Evolutionary conservation across 1,284 basidiomycete genomes (phyloP).

Genomic region (Trametes versicolor): DNA sequence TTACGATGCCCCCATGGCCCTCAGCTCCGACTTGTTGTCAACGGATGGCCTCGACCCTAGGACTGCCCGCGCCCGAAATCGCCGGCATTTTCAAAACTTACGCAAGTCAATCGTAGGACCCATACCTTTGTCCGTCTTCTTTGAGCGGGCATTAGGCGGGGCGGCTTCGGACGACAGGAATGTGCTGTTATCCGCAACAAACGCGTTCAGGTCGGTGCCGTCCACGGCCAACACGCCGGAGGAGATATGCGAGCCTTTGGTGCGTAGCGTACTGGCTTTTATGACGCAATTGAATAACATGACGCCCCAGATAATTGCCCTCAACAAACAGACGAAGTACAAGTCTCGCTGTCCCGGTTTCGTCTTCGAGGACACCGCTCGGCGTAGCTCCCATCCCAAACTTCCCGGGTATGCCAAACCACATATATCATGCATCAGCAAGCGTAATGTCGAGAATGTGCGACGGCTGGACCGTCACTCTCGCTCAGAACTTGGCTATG

Average conservation of each 20-base stretch:
- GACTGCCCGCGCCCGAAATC: not conserved
- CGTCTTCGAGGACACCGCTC: conserved; percentile 14
- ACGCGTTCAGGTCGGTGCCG: conserved; percentile 12
- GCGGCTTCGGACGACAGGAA: not conserved
- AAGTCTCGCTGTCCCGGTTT: conserved; percentile 24
- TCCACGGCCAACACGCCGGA: not conserved
- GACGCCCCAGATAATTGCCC: not conserved
- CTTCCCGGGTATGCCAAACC: conserved; percentile 15
- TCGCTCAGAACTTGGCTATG: conserved; percentile 20
- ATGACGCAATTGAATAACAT: not conserved
- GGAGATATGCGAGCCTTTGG: conserved; percentile 8
- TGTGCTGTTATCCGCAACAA: not conserved
- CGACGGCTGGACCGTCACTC: not conserved
- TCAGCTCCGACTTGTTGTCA: not conserved
- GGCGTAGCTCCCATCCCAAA: not conserved
- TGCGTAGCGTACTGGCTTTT: not conserved
- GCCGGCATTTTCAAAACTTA: not conserved
- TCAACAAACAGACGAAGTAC: conserved; percentile 16
- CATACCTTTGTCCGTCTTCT: not conserved
- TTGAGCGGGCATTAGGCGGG: not conserved
- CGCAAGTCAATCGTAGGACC: conserved; percentile 7
- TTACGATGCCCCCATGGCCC: conserved; percentile 16
- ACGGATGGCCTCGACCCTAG: conserved; percentile 4
- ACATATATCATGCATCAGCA: conserved; percentile 19
- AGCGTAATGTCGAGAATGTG: not conserved